Evolutionary conservation across 768 basidiomycete genomes (phyloP).

Genomic region (Trametes cingulata): DNA sequence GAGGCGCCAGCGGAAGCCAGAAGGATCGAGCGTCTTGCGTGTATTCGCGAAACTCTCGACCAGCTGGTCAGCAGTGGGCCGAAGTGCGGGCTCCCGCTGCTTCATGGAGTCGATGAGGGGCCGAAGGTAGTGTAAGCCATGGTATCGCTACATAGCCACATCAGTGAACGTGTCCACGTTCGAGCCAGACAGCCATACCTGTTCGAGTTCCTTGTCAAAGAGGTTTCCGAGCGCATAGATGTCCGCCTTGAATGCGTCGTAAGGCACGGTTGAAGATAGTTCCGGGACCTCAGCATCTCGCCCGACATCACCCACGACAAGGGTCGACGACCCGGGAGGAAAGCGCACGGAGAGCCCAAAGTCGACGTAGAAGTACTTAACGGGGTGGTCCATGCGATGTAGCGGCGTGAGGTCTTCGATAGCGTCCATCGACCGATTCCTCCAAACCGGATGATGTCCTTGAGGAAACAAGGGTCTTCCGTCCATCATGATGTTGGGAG

Average conservation of each 20-base stretch:
- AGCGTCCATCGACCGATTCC: conserved; percentile 34
- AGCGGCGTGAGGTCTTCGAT: conserved; percentile 31
- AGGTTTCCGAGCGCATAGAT: conserved; percentile 31
- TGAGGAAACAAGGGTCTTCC: conserved; percentile 16
- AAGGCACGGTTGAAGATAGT: conserved; percentile 20
- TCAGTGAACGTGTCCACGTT: too few species aligned
- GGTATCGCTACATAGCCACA: conserved; percentile 4
- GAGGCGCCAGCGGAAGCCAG: conserved; percentile 14
- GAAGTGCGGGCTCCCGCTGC: neutral
- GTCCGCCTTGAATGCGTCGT: conserved; percentile 30
- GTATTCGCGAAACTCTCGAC: neutral
- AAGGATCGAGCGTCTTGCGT: neutral
- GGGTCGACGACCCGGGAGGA: conserved; percentile 7
- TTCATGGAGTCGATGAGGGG: conserved; percentile 18
- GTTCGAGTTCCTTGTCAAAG: conserved; percentile 20
- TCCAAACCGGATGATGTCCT: conserved; percentile 28
- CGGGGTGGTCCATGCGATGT: conserved; percentile 36
- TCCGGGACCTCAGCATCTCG: conserved; percentile 30
- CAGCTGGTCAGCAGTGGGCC: conserved; percentile 1
- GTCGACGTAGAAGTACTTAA: conserved; percentile 32
- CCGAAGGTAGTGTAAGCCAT: conserved; percentile 6
- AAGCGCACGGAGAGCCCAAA: conserved; percentile 26
- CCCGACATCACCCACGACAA: conserved; percentile 22
- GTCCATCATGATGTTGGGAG: conserved; percentile 27
- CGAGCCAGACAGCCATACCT: too few species aligned